These are phyloP conservation scores for Circinella umbellata DNA, from an alignment of 371 early-diverging fungal genomes.

Conservation along the genomic window DNA sequence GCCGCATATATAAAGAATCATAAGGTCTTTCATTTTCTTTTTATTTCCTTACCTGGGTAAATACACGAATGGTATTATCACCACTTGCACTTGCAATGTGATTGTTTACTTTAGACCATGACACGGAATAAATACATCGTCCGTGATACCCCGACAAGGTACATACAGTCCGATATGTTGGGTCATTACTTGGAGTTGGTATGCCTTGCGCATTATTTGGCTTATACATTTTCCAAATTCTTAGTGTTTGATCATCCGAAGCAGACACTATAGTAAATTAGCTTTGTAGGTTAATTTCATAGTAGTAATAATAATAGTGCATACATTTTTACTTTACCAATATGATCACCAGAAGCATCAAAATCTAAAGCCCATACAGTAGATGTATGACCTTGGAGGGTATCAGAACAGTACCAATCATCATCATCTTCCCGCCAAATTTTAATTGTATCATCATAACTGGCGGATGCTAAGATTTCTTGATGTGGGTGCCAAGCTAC, in stretches of 20 bases:
- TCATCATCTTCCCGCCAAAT: slow-evolving; percentile 92
- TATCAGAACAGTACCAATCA: slow-evolving; percentile 94
- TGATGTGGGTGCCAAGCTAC: slow-evolving; percentile 90
- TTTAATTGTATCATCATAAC: slow-evolving; percentile 95
- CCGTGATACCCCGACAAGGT: slow-evolving; percentile 73
- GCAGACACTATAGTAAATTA: slow-evolving; percentile 66
- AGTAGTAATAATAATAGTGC: too few relatives aligned
- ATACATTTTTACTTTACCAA: slow-evolving; percentile 43
- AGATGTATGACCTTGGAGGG: slow-evolving; percentile 84
- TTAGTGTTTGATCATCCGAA: slow-evolving; percentile 86
- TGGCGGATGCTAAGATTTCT: slow-evolving; percentile 88
- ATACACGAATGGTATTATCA: slow-evolving; percentile 81
- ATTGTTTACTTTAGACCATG: slow-evolving; percentile 81
- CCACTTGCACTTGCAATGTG: slow-evolving; percentile 83
- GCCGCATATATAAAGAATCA: too few relatives aligned
- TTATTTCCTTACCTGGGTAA: slow-evolving; percentile 47
- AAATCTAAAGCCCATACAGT: slow-evolving; percentile 97
- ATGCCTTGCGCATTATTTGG: slow-evolving; percentile 54
- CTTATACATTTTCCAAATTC: slow-evolving; percentile 76
- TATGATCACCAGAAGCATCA: slow-evolving; percentile 72
- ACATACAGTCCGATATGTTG: slow-evolving; percentile 70
- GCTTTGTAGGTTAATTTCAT: too few relatives aligned
- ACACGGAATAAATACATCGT: slow-evolving; percentile 89
- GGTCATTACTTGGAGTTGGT: slow-evolving; percentile 54
- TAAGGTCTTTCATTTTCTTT: neutral